A percentile compares a stretch with the other conserved stretches of the same genome.
Conservation (phyloP, 176 grass and related monocot species). For the Bothriochloa decipiens region DNA sequence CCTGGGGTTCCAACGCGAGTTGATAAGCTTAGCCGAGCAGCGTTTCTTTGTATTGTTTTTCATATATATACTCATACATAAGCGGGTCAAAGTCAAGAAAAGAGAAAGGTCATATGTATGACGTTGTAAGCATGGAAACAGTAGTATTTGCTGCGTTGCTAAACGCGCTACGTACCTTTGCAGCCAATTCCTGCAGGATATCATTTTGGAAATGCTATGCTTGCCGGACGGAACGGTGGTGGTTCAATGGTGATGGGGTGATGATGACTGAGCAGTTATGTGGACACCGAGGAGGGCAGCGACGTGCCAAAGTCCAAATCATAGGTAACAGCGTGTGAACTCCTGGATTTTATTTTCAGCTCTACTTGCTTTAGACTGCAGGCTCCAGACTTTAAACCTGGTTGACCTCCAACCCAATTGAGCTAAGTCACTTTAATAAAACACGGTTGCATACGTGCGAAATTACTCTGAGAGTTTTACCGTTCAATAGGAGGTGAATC, state of each 20-base stretch:
- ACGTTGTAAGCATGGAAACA: constrained; percentile 9
- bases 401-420: background rate
- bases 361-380: background rate
- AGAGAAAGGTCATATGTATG: constrained; percentile 7
- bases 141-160: background rate
- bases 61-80: background rate
- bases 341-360: background rate
- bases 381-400: background rate
- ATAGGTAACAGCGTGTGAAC: background rate
- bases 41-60: background rate
- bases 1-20: background rate
- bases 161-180: background rate
- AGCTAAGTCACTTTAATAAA: background rate
- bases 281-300: background rate
- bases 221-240: background rate
- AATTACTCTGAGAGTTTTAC: background rate
- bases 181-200: constrained; percentile 32
- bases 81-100: background rate
- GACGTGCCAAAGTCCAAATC: constrained; percentile 5
- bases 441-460: background rate
- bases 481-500: background rate
- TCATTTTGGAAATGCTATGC: background rate
- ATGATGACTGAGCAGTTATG: background rate
- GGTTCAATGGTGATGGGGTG: constrained; percentile 27
- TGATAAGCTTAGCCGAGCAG: constrained; percentile 13